These are phyloP conservation scores for Candida boidinii DNA, from an alignment of 805 yeast species.

Conservation along the genomic window DNA sequence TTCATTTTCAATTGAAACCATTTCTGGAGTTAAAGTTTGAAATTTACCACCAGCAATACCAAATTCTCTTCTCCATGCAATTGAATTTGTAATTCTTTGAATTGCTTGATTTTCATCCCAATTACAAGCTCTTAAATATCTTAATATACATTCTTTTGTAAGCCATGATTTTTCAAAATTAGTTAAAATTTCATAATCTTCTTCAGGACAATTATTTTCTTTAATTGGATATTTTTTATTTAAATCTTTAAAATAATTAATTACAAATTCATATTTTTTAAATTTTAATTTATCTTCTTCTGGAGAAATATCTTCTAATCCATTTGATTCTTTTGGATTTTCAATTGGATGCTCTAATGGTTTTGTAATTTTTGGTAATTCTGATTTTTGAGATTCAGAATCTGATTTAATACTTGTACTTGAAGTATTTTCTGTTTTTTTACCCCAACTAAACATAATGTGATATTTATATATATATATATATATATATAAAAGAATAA, in stretches of 20 bases:
- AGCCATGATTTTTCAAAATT: slow-evolving; percentile 78
- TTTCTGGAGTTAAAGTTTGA: slow-evolving; percentile 41
- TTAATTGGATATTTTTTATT: slow-evolving; percentile 38
- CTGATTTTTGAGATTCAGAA: no score
- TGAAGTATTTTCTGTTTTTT: no score
- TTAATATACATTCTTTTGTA: slow-evolving; percentile 77
- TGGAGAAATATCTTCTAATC: slow-evolving; percentile 39
- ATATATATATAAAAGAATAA: no score
- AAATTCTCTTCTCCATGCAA: slow-evolving; percentile 92
- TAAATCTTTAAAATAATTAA: slow-evolving; percentile 48
- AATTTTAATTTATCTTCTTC: slow-evolving; percentile 49
- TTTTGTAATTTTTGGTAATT: background rate
- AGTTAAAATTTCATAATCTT: slow-evolving; percentile 28
- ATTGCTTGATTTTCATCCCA: slow-evolving; percentile 71
- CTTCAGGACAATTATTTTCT: slow-evolving; percentile 31
- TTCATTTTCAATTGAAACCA: slow-evolving; percentile 62
- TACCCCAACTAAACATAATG: no score
- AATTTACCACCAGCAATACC: slow-evolving; percentile 54
- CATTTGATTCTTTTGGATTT: slow-evolving; percentile 34
- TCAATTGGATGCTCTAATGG: slow-evolving; percentile 52
- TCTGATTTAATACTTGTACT: no score
- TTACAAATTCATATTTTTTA: slow-evolving; percentile 48
- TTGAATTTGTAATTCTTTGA: slow-evolving; percentile 61
- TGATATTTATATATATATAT: no score
- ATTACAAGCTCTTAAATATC: slow-evolving; percentile 88